Evolutionary conservation across 345 rosid genomes (phyloP).

Genomic region (Litchi chinensis): DNA sequence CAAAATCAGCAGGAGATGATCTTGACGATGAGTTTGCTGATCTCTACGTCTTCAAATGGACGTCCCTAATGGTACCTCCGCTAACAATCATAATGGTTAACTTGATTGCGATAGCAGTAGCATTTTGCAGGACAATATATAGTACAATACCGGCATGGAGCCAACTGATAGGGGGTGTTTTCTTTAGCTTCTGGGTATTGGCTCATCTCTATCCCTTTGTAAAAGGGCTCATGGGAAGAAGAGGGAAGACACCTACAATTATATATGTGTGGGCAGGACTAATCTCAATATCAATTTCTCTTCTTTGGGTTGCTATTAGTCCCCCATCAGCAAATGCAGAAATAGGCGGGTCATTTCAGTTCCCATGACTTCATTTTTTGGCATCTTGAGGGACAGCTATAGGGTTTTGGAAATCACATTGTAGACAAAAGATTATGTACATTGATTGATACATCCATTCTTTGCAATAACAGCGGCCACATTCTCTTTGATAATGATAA

Average conservation of each 20-base stretch:
- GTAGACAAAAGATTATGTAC: neutral
- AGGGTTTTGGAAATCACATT: neutral
- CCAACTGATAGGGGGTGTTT: constrained; percentile 65
- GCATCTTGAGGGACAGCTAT: neutral
- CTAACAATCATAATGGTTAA: constrained; percentile 73
- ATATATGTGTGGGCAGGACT: constrained; percentile 84
- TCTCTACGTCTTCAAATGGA: constrained; percentile 75
- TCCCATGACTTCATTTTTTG: constrained; percentile 32
- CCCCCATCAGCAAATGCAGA: constrained; percentile 54
- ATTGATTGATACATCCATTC: constrained; percentile 1
- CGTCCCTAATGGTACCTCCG: constrained; percentile 78
- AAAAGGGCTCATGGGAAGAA: constrained; percentile 80
- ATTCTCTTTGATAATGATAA: too few species aligned
- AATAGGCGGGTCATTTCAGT: constrained; percentile 64
- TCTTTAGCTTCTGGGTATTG: constrained; percentile 86
- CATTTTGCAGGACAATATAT: constrained; percentile 52
- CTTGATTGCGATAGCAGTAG: constrained; percentile 71
- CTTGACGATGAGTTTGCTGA: constrained; percentile 70
- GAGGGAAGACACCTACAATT: constrained; percentile 71
- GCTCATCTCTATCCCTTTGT: constrained; percentile 82
- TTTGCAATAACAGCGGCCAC: neutral
- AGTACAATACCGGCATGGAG: constrained; percentile 60
- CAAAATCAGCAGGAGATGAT: constrained; percentile 68
- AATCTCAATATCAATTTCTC: constrained; percentile 65
- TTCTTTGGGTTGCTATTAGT: constrained; percentile 69